Evolutionary conservation across 2,329 filamentous ascomycete species (phyloP), one percentile per base, ranked within the genome.

Genomic region (Colletotrichum camelliae): DNA sequence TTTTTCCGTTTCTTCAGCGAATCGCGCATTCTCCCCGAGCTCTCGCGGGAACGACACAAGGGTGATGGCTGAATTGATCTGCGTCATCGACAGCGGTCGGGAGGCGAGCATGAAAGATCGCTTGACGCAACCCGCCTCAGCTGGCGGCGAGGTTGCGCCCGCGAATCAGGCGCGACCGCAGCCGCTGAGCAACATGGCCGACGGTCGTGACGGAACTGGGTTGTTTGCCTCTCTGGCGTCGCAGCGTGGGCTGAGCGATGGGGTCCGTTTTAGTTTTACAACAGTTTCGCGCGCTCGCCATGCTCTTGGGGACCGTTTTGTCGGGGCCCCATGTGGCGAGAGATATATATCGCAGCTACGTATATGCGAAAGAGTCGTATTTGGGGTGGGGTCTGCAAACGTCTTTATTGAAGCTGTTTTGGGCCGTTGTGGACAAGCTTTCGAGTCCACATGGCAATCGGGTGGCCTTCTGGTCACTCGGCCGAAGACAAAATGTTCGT

Each of bases 221-320:
- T 39, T 62, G 43, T 31, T 57, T 13, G 68, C 55, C 39, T 67
- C 39, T 57, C 16, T 16, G 37, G 15, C 24, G 57, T 27, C 39
- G 39, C 10, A 57, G 61, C 33, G 35, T 8, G 18, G 24, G 35
- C n/a, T 29, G 70, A 55, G 29, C 31, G 73, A 39, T 68, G 31
- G 21, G 29, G 4, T 4, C n/a, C 43, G n/a, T 52, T 52, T 52
- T 52, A 21, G 61, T 67, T 73, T 60, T 57, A 39, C 39, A 35
- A 75, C 57, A 33, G 69, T 72, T 73, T 75, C 64, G 70, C 57
- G 65, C 13, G 39, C 24, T 13, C 60, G n/a, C 43, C n/a, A 52
- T 52, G 43, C 5, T 35, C 15, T 70, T 27, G 21, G 15, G 18
- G 35, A 64, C 35, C 10, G 55, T 52, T 27, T 64, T 64, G 61